A percentile compares a stretch with the other conserved stretches of the same genome.
Evolutionary conservation across 306 rosid genomes (phyloP).

Genomic region (Fragaria nilgerrensis): DNA sequence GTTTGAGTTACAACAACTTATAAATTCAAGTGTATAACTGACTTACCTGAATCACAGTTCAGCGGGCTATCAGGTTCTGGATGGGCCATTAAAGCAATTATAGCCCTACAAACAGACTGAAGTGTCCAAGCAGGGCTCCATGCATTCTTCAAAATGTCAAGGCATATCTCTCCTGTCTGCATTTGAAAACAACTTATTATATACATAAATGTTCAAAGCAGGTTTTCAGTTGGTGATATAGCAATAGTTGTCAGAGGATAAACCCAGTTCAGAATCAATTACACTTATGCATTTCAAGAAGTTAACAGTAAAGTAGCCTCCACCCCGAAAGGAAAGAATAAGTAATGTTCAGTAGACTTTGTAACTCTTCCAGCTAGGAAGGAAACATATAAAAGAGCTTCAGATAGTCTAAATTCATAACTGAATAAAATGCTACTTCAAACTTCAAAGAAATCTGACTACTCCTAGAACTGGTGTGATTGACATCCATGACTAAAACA

Average conservation of each 20-base stretch:
- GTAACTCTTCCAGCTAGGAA: not conserved
- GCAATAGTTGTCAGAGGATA: constrained; percentile 1
- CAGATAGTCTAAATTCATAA: not conserved
- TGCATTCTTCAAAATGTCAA: constrained; percentile 94
- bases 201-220: not conserved
- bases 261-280: not conserved
- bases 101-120: constrained; percentile 98
- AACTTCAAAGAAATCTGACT: not conserved
- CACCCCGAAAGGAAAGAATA: not conserved
- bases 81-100: constrained; percentile 97
- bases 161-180: constrained; percentile 98
- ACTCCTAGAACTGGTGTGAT: not conserved
- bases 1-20: not conserved
- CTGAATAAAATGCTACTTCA: not conserved
- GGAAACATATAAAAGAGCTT: not conserved
- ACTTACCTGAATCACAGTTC: constrained; percentile 89
- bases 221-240: not conserved
- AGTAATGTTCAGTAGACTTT: not conserved
- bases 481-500: not conserved
- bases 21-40: not conserved
- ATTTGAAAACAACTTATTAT: constrained; percentile 7
- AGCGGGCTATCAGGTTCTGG: constrained; percentile 98
- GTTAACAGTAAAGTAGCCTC: not conserved
- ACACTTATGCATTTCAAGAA: not conserved
- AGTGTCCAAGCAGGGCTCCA: constrained; percentile 99